Percentiles rank a stretch among this genome's conserved stretches.
phyloP scores from a whole-genome alignment of 1,139 yeast genomes.

The Candida neerlandica region DNA sequence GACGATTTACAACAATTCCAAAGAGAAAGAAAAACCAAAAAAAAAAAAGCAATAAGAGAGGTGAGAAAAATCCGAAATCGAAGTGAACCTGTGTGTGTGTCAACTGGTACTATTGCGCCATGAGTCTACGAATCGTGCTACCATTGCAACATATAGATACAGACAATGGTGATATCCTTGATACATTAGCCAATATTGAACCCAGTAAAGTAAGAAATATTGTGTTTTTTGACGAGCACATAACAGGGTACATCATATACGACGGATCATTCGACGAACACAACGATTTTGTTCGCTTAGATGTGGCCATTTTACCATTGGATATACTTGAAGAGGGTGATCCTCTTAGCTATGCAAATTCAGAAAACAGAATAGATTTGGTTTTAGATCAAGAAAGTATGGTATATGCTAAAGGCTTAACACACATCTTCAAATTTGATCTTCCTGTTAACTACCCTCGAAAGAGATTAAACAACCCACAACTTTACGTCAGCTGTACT shows the following conservation, averaged over 20 bases:
- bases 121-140: slow-evolving; percentile 15
- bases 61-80: not conserved
- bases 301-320: slow-evolving; percentile 32
- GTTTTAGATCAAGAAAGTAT: slow-evolving; percentile 5
- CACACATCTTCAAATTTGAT: slow-evolving; percentile 37
- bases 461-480: slow-evolving; percentile 34
- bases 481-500: slow-evolving; percentile 27
- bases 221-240: slow-evolving; percentile 41
- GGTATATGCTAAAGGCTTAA: slow-evolving; percentile 13
- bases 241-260: slow-evolving; percentile 36
- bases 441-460: slow-evolving; percentile 41
- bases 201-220: slow-evolving; percentile 8
- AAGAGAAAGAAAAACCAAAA: not conserved
- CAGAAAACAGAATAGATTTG: slow-evolving; percentile 7
- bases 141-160: slow-evolving; percentile 9
- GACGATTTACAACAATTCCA: not conserved
- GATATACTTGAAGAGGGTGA: slow-evolving; percentile 20
- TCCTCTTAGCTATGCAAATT: slow-evolving; percentile 1
- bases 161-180: slow-evolving; percentile 2
- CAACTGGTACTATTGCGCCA: not conserved
- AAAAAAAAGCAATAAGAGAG: not conserved
- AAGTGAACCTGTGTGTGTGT: too few relatives aligned
- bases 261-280: slow-evolving; percentile 16
- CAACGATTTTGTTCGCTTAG: slow-evolving; percentile 22
- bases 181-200: slow-evolving; percentile 4